Evolutionary conservation across 257 asterid species (phyloP).

Genomic region (Nicotiana noctiflora): DNA sequence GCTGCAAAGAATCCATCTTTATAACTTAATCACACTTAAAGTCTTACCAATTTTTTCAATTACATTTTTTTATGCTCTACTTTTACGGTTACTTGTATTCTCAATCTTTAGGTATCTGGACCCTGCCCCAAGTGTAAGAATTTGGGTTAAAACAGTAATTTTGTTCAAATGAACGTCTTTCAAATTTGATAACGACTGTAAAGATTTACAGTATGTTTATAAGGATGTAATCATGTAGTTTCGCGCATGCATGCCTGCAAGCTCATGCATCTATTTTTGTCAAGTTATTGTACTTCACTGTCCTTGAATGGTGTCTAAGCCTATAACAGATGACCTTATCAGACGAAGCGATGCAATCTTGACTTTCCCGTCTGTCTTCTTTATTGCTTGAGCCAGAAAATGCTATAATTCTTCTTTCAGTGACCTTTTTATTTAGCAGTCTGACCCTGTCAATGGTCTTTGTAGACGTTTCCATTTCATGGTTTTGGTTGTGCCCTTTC

Average conservation of each 20-base stretch:
- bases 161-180: not conserved
- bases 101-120: not conserved
- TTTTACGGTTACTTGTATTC: not conserved
- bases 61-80: not conserved
- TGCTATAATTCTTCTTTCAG: not conserved
- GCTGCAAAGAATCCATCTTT: not conserved
- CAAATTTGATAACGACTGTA: not conserved
- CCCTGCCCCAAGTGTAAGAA: not conserved
- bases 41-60: not conserved
- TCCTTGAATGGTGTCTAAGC: not conserved
- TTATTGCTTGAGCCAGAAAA: not conserved
- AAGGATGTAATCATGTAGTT: not conserved
- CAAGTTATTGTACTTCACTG: not conserved
- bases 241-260: not conserved
- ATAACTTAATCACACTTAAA: not conserved
- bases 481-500: not conserved
- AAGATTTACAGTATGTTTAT: not conserved
- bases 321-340: not conserved
- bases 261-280: not conserved
- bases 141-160: not conserved
- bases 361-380: not conserved
- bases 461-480: not conserved
- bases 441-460: not conserved
- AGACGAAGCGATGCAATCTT: not conserved
- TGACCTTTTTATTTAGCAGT: not conserved